Base-by-base conservation (phyloP, 2,329 filamentous ascomycete species). In the Periconia macrospinosa region DNA sequence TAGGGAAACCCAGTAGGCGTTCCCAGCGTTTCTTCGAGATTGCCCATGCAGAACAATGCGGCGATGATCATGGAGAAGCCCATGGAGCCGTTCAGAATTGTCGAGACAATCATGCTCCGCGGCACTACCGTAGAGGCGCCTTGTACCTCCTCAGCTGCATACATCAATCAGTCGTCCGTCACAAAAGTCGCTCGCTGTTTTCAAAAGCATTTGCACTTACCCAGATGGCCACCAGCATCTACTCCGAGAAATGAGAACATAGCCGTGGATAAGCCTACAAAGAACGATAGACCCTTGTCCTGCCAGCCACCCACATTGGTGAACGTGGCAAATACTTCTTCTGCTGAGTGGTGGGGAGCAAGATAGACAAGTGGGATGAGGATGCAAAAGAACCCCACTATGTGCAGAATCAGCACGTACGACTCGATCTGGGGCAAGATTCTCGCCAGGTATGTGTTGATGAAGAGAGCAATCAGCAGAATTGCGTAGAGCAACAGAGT, bases 401-500 rank as follows among this genome's bases (percentile, higher is more conserved):
- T 64, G 51, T 81, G 79, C 7, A 81, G 49, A 18, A 77, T 63
- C 3, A 79, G 62, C 18, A 77, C 65, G 13, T 75, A 52, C 1
- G 73, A 71, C 57, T 82, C 79, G 40, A 79, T 61, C 6, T 69
- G 57, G 1, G 78, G 78, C 1, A 81, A 62, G 2, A 73, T 52
- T 6, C 67, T 68, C 1, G 55, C 53, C 2, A 71, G 83, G 78
- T 17, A 85, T 10, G 71, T 72, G 58, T 81, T 81, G 51, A 77
- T 65, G 9, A 59, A 56, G 2, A 54, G 5, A 67, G 61, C 27
- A 72, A 57, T 1, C 65, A 17, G 3, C 19, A 70, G 62, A 23
- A 68, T 64, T 3, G 75, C 78, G 56, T 76, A 79, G 48, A 76
- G 73, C 1, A 83, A 63, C 1, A 83, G 64, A 0, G 80, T 82